Base-by-base conservation (phyloP, 148 eudicot genomes). In the Dysphania ambrosioides region DNA sequence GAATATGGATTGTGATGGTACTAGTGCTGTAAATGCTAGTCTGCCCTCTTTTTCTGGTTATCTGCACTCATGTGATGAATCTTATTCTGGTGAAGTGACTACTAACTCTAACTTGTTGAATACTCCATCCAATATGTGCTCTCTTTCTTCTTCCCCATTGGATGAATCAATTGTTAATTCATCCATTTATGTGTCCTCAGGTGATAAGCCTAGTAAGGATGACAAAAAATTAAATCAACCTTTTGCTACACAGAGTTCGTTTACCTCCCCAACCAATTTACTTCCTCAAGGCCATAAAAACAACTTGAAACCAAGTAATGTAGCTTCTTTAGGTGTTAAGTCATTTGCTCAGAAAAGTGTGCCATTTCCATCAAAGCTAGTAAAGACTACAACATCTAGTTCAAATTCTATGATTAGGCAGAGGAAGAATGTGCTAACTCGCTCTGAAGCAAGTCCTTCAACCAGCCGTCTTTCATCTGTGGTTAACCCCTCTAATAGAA, bases 391-490 rank as follows among this genome's bases (percentile, higher is more conserved):
- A 64, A 57, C 32, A 41, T 61, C 77, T 35, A 63, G 70, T 56
- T 63, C 79, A 63, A 81, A 70, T 66, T 15, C 80, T 51, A 41
- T 32, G 21, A 74, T 44, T 29, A 73, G 72, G 68, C 82, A 38
- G 72, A 47, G 71, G 61, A 77, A 81, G 71, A 76, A 82, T 64
- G 78, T 77, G 77, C 66, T 68, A 32, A 74, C 72, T 70, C 72
- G 84, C 69, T 70, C 87, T 59, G 81, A 76, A 66, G 75, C 85
- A 75, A 85, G 78, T 68, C 77, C 57, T 83, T 78, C 78, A 72
- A 79, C 88, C 58, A 64, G 72, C 76, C 79, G 67, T 59, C 71
- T 77, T 26, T 79, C 86, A 62, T 30, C 76, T 60, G 75, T 71
- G 44, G 57, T 57, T 69, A 31, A 78, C 49, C 60, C 86, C 67